These are phyloP conservation scores for Meira miltonrushii DNA, from an alignment of 1,284 basidiomycete species.

Conservation along the genomic window DNA sequence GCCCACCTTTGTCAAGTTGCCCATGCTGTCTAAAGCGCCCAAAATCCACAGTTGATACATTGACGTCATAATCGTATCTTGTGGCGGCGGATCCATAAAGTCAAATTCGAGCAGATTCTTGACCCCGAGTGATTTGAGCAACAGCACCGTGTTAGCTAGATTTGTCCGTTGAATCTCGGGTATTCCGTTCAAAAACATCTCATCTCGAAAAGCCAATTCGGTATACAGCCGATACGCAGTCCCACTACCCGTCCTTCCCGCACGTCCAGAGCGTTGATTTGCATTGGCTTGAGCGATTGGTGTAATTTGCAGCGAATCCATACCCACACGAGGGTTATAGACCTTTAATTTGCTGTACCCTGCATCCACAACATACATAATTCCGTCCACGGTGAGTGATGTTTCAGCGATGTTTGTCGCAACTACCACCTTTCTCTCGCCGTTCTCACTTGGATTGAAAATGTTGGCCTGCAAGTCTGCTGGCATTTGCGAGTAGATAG, in stretches of 20 bases:
- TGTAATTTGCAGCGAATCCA: slow-evolving; percentile 98
- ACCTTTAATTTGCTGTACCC: slow-evolving; percentile 98
- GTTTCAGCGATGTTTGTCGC: slow-evolving; percentile 99
- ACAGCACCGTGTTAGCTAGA: slow-evolving; percentile 87
- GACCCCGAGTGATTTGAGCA: slow-evolving; percentile 89
- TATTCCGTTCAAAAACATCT: slow-evolving; percentile 91
- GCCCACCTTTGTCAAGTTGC: slow-evolving; percentile 86
- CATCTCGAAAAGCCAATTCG: slow-evolving; percentile 91
- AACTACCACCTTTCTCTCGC: slow-evolving; percentile 90
- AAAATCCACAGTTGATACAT: slow-evolving; percentile 99
- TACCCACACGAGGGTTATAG: slow-evolving; percentile 97
- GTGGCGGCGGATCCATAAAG: slow-evolving; percentile 90
- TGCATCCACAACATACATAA: slow-evolving; percentile 90
- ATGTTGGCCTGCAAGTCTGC: slow-evolving; percentile 98
- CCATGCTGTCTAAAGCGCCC: slow-evolving; percentile 91
- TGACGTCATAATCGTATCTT: slow-evolving; percentile 64
- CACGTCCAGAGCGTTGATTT: slow-evolving; percentile 91
- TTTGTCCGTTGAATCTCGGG: slow-evolving; percentile 98
- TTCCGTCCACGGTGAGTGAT: slow-evolving; percentile 88
- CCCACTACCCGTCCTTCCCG: slow-evolving; percentile 82
- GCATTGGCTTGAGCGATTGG: slow-evolving; percentile 90
- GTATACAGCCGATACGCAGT: slow-evolving; percentile 93
- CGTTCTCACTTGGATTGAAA: slow-evolving; percentile 89
- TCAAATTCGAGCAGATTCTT: slow-evolving; percentile 96
- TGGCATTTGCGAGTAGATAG: slow-evolving; percentile 99